Conservation (phyloP, 2,329 filamentous ascomycete species). For the Zasmidium cellare region DNA sequence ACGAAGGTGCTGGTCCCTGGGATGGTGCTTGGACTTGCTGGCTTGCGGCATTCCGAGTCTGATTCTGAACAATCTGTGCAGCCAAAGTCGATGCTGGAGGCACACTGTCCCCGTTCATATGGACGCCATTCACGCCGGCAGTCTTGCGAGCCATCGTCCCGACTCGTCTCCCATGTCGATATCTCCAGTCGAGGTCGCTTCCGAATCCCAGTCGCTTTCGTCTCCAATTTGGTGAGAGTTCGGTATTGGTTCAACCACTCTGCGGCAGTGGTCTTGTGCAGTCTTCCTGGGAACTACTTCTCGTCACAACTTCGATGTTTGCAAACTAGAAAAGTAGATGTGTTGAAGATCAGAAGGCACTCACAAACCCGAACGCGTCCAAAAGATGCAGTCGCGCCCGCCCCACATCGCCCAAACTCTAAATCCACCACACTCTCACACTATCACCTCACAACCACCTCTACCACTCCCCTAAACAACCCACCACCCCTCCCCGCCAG, state of each 20-base stretch:
- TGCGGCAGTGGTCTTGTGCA: too few species aligned
- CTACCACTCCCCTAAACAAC: not conserved
- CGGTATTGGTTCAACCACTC: too few species aligned
- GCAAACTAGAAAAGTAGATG: too few species aligned
- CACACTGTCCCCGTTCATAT: conserved; percentile 28
- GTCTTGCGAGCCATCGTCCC: conserved; percentile 36
- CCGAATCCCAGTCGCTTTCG: too few species aligned
- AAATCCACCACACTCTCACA: too few species aligned
- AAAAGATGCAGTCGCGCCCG: not conserved
- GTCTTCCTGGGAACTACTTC: too few species aligned
- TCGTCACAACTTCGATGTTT: too few species aligned
- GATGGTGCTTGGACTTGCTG: conserved; percentile 28
- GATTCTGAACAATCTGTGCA: conserved; percentile 81
- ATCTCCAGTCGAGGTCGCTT: too few species aligned
- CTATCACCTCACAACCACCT: not conserved
- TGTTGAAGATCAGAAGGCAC: too few species aligned
- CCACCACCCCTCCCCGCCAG: not conserved
- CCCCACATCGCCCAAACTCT: conserved; percentile 5
- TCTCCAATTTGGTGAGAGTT: too few species aligned
- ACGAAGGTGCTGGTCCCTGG: conserved; percentile 54
- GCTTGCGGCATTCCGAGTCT: conserved; percentile 56
- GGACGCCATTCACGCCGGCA: conserved; percentile 11
- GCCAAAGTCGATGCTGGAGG: conserved; percentile 77
- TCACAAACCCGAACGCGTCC: not conserved
- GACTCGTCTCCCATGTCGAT: not conserved